These are phyloP conservation scores for Panellus pusillus DNA, from an alignment of 768 basidiomycete genomes.

Conservation along the genomic window DNA sequence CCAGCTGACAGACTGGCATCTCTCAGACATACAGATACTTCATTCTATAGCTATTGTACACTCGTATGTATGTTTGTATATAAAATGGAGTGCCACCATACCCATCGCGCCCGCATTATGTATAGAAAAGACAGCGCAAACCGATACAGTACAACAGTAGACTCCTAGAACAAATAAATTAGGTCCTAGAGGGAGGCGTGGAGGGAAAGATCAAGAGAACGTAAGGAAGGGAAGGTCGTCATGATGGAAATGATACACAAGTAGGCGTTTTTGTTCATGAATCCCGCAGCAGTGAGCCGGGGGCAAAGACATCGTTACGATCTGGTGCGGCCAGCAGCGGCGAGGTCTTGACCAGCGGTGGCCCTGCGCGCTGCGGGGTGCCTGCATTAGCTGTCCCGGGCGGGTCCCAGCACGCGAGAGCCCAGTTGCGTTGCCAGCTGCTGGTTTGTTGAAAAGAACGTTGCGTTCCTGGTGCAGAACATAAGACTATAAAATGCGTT, in stretches of 20 bases:
- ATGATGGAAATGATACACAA: conserved; percentile 12
- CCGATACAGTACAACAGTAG: too few relatives aligned
- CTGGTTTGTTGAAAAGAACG: conserved; percentile 52
- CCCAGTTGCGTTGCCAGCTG: conserved; percentile 29
- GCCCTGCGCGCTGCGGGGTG: conserved; percentile 39
- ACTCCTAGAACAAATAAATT: too few relatives aligned
- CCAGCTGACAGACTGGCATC: too few relatives aligned
- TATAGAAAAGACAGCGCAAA: too few relatives aligned
- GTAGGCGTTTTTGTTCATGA: conserved; percentile 27
- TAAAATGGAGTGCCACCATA: too few relatives aligned
- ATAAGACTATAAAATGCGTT: conserved; percentile 58
- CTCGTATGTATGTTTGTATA: too few relatives aligned
- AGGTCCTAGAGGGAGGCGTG: too few relatives aligned
- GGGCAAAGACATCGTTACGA: conserved; percentile 58
- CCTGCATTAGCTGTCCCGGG: too few relatives aligned
- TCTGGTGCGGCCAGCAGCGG: conserved; percentile 38
- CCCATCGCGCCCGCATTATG: too few relatives aligned
- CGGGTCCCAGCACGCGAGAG: conserved; percentile 31
- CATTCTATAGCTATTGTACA: too few relatives aligned
- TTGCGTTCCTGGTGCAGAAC: conserved; percentile 79
- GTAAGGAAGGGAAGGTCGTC: not conserved
- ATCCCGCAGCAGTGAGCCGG: conserved; percentile 71
- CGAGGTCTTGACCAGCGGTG: conserved; percentile 45
- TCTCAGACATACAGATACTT: too few relatives aligned
- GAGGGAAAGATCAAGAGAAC: not conserved